Conservation (phyloP, 164 flowering plant genomes). For the Nymphaea colorata region DNA sequence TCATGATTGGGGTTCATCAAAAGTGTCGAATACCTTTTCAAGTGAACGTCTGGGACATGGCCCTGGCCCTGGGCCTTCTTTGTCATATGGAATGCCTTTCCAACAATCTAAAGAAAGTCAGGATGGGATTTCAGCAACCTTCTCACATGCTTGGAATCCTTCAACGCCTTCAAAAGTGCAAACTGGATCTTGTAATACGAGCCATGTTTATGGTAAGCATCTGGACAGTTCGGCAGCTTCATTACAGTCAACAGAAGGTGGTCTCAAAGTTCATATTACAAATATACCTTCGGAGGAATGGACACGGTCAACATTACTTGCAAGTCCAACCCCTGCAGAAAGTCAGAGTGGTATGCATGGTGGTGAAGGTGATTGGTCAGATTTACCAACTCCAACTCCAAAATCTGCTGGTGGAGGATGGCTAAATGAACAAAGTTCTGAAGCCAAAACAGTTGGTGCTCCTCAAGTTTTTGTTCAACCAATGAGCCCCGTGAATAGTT, state of each 20-base stretch:
- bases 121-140: not conserved
- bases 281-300: not conserved
- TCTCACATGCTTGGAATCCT: not conserved
- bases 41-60: not conserved
- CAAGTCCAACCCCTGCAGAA: not conserved
- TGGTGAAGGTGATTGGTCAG: constrained; percentile 8
- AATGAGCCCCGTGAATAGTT: not conserved
- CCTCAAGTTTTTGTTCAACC: not conserved
- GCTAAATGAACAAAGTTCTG: not conserved
- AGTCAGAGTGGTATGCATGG: not conserved
- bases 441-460: not conserved
- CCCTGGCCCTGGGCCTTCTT: not conserved
- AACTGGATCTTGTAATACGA: not conserved
- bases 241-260: not conserved
- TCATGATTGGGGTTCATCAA: not conserved
- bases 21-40: not conserved
- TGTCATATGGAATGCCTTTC: not conserved
- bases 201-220: not conserved
- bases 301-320: not conserved
- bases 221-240: not conserved
- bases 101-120: not conserved
- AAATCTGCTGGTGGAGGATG: constrained; percentile 1
- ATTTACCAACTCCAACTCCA: constrained; percentile 25
- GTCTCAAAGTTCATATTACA: not conserved
- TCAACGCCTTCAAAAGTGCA: not conserved